Base-by-base conservation (phyloP, 2,329 filamentous ascomycete genomes). In the Pseudogymnoascus sp. region DNA sequence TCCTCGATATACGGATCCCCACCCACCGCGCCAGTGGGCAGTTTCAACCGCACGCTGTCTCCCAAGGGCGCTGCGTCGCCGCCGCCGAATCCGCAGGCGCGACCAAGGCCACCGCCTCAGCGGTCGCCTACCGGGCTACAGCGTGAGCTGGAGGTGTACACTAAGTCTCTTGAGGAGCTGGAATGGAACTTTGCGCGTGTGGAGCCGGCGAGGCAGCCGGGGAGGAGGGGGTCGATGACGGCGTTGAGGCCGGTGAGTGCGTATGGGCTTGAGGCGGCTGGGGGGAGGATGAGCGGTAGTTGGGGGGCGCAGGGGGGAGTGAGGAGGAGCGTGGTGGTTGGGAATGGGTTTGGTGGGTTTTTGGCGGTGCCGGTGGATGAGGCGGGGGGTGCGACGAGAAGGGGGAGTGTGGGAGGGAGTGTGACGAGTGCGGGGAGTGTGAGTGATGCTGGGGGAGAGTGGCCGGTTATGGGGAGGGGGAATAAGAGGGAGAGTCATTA, bases 141-240 rank as follows among this genome's bases (percentile, higher is more conserved):
- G 29, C 84, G 86, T 66, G 79, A 81, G 1, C 76, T 89, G 21
- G 80, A 84, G 66, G 80, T 88, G 38, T 88, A 85, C 72, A 84
- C 80, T 68, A 89, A 88, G 72, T 84, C 84, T n/a, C 75, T 85
- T 2, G 83, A 86, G 65, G 85, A 88, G 69, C 74, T 85, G 25
- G 85, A 88, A 68, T 88, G 86, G 85, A 85, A 86, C 66, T 85
- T 87, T 70, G 86, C 84, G 2, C 78, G 79, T 21, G 82, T 87
- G 63, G 76, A 81, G 33, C 84, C 84, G 0, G 72, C 74, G 9
- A 66, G 72, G 1, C 71, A 70, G 2, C 67, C 69, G 2, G 73
- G 74, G 6, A 70, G 74, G 4, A 70, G 74, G 2, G 73, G 74
- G 15, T 75, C 73, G 48, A 68, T 67, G 7, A 70, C 68, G 8